phyloP scores from a whole-genome alignment of 345 rosid species.

The Carallia brachiata region DNA sequence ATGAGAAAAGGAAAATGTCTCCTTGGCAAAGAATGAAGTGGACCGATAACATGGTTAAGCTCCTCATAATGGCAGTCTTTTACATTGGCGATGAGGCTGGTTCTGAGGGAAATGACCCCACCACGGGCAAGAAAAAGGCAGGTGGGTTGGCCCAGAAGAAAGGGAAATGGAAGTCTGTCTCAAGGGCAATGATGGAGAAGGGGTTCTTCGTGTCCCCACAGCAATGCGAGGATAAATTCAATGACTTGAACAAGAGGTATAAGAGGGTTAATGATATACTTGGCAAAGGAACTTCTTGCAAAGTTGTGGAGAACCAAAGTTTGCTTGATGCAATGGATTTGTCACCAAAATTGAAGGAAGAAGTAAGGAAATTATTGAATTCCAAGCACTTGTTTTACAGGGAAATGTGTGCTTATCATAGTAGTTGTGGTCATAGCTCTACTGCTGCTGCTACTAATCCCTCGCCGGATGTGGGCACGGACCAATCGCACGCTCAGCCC shows the following conservation, averaged over 20 bases:
- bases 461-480: conserved; percentile 38
- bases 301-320: conserved; percentile 85
- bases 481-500: conserved; percentile 34
- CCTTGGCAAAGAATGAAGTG: conserved; percentile 99
- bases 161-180: conserved; percentile 97
- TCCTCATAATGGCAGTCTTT: conserved; percentile 79
- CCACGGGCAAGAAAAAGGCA: conserved; percentile 46
- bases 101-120: conserved; percentile 50
- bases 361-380: conserved; percentile 72
- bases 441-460: conserved; percentile 29
- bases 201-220: conserved; percentile 95
- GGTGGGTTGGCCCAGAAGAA: conserved; percentile 81
- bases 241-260: conserved; percentile 94
- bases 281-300: conserved; percentile 87
- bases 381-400: conserved; percentile 91
- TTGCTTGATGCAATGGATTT: conserved; percentile 81
- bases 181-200: conserved; percentile 94
- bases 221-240: conserved; percentile 96
- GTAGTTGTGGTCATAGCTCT: conserved; percentile 68
- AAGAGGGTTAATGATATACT: conserved; percentile 97
- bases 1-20: conserved; percentile 55
- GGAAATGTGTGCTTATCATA: conserved; percentile 98
- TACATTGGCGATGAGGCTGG: conserved; percentile 91
- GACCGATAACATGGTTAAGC: conserved; percentile 87
- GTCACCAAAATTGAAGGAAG: conserved; percentile 71